These are phyloP conservation scores for Saitozyma podzolica DNA, from an alignment of 768 basidiomycete species.

Conservation along the genomic window DNA sequence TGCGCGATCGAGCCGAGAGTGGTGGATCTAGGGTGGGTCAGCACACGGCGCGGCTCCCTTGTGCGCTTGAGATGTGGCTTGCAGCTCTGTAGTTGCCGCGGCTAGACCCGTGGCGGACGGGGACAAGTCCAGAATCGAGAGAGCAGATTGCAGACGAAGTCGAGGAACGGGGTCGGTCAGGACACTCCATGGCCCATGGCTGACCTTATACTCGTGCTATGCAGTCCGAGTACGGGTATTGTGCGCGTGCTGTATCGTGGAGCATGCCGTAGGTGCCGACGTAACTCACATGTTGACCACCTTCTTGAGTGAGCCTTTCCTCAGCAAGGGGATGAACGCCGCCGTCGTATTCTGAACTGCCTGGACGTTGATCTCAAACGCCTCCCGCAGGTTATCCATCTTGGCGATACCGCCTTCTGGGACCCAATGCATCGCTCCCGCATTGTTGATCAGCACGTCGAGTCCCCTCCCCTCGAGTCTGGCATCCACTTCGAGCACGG, in stretches of 20 bases:
- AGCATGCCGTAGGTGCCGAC: too few relatives aligned
- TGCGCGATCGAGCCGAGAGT: slow-evolving; percentile 1
- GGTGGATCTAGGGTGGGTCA: not conserved
- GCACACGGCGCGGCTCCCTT: not conserved
- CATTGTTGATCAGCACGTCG: slow-evolving; percentile 1
- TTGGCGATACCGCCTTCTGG: not conserved
- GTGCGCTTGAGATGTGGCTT: too few relatives aligned
- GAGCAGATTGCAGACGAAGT: too few relatives aligned
- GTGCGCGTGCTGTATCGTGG: too few relatives aligned
- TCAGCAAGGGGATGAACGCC: not conserved
- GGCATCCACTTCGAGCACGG: not conserved
- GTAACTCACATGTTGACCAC: not conserved
- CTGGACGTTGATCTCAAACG: not conserved
- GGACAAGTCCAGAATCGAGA: too few relatives aligned
- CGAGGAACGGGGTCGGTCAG: too few relatives aligned
- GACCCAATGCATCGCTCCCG: not conserved
- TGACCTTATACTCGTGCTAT: too few relatives aligned
- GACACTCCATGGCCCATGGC: too few relatives aligned
- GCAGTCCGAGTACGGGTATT: too few relatives aligned
- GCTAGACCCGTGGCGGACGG: too few relatives aligned
- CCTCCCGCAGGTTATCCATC: not conserved
- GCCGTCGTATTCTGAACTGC: not conserved
- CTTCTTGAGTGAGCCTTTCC: not conserved
- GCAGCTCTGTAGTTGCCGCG: too few relatives aligned
- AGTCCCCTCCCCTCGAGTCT: not conserved